Percentiles rank a stretch among this genome's conserved stretches.
These are phyloP conservation scores for Scheffersomyces illinoinensis DNA, from an alignment of 1,139 yeast genomes.

Conservation along the genomic window DNA sequence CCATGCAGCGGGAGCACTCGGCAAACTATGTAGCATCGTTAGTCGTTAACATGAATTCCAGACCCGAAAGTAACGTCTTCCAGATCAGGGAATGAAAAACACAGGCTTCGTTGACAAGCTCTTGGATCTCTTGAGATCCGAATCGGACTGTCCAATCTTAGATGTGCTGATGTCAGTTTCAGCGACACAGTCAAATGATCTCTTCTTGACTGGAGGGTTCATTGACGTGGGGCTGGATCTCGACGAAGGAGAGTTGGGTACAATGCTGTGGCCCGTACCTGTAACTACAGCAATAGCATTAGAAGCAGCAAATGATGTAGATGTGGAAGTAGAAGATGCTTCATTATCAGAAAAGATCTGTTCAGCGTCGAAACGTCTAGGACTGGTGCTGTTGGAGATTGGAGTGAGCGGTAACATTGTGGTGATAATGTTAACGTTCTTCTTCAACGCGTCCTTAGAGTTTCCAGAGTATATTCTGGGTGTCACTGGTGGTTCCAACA, in stretches of 20 bases:
- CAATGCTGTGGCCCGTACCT: background rate
- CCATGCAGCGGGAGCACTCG: background rate
- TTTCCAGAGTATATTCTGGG: slow-evolving; percentile 9
- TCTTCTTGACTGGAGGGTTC: slow-evolving; percentile 12
- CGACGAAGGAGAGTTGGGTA: slow-evolving; percentile 10
- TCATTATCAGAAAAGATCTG: slow-evolving; percentile 8
- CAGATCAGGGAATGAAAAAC: slow-evolving; percentile 10
- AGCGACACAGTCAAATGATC: slow-evolving; percentile 13
- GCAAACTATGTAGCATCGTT: background rate
- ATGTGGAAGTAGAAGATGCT: slow-evolving; percentile 1
- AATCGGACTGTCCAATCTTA: background rate
- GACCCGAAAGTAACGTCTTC: no score
- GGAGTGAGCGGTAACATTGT: slow-evolving; percentile 26
- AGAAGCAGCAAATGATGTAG: background rate
- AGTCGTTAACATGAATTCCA: background rate
- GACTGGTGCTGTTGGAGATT: slow-evolving; percentile 26
- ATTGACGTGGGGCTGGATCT: slow-evolving; percentile 8
- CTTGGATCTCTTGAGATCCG: slow-evolving; percentile 12
- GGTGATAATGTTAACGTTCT: background rate
- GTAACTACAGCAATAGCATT: background rate
- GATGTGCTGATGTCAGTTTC: slow-evolving; percentile 3
- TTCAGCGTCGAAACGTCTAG: slow-evolving; percentile 17
- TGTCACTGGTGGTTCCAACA: slow-evolving; percentile 20
- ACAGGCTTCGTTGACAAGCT: slow-evolving; percentile 11
- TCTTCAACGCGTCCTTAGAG: slow-evolving; percentile 1